Evolutionary conservation across 306 rosid species (phyloP).

Genomic region (Prunus mongolica): DNA sequence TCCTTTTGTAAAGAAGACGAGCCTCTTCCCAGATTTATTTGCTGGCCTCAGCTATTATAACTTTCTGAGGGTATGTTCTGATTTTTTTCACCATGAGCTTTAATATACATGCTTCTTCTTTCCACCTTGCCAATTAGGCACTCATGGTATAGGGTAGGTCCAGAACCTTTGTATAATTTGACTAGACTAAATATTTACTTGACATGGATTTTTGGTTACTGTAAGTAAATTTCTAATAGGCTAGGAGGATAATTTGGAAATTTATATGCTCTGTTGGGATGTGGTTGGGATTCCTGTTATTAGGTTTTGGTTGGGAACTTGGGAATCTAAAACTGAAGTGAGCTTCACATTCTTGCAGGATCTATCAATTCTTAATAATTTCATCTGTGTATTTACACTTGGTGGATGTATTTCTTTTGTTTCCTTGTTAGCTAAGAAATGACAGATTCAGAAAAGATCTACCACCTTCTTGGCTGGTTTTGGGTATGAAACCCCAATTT

Average conservation of each 20-base stretch:
- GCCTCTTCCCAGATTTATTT: slow-evolving; percentile 53
- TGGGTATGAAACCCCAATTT: background rate
- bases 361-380: background rate
- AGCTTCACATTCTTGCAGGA: background rate
- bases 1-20: slow-evolving; percentile 60
- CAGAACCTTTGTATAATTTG: background rate
- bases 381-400: background rate
- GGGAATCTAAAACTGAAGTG: background rate
- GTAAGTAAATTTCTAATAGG: background rate
- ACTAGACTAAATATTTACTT: background rate
- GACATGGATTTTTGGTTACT: background rate
- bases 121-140: background rate
- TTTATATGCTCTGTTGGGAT: background rate
- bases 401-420: background rate
- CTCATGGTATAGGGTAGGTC: background rate
- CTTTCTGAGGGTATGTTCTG: slow-evolving; percentile 60
- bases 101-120: background rate
- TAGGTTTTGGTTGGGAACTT: background rate
- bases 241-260: background rate
- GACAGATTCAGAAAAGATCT: background rate
- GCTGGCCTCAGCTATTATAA: slow-evolving; percentile 55
- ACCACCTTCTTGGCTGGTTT: background rate
- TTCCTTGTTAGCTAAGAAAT: background rate
- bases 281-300: background rate
- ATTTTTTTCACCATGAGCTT: background rate